A percentile compares a stretch with the other conserved stretches of the same genome.
Conservation (phyloP, 768 basidiomycete genomes). For the Amanita pseudoporphyria region DNA sequence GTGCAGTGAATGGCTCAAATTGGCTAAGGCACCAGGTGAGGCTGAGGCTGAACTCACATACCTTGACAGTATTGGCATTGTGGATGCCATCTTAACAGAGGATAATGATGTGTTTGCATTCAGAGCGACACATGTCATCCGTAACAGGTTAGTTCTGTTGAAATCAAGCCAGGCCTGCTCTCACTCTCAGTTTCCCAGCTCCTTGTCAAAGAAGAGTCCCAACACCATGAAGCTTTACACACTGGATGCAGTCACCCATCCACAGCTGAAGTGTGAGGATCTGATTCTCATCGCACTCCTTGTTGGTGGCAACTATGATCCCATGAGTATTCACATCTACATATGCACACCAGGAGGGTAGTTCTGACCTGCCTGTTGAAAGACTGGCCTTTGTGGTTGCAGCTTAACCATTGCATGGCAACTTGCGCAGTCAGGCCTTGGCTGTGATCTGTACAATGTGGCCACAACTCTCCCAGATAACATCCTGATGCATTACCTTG, state of each 20-base stretch:
- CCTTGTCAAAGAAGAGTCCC: background rate
- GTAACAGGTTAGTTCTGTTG: background rate
- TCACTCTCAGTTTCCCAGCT: background rate
- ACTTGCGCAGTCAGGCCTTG: background rate
- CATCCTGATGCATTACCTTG: background rate
- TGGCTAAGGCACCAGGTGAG: background rate
- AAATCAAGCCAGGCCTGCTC: background rate
- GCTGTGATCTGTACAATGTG: background rate
- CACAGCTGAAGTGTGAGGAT: background rate
- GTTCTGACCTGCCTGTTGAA: no score
- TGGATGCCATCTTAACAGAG: no score
- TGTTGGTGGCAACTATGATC: background rate
- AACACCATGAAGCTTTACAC: background rate
- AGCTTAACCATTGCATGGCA: background rate
- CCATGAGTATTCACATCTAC: background rate
- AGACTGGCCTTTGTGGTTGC: background rate
- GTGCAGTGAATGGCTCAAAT: background rate
- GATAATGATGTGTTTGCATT: constrained; percentile 1
- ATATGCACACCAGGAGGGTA: no score
- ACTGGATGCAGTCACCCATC: background rate
- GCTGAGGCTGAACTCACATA: no score
- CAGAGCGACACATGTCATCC: background rate
- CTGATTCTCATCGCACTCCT: background rate
- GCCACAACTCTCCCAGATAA: background rate
- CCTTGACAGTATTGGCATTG: background rate